Conservation (phyloP, 2,329 filamentous ascomycete species). For the Neopestalotiopsis sp. region DNA sequence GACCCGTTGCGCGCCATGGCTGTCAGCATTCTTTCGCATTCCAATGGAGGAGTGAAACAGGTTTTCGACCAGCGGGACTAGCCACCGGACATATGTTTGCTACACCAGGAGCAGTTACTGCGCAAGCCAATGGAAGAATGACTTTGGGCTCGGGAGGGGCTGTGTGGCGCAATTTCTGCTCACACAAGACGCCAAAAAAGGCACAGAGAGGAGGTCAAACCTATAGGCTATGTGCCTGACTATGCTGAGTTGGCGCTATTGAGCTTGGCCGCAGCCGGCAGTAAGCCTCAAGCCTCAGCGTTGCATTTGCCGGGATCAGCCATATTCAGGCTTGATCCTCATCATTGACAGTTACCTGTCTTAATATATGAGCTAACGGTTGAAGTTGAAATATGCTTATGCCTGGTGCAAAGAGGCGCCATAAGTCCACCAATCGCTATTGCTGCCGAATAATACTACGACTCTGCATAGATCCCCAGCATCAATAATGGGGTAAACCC, state of each 20-base stretch:
- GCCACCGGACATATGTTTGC: not conserved
- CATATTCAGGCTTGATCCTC: not conserved
- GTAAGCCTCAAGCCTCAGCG: constrained; percentile 1
- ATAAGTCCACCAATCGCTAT: constrained; percentile 8
- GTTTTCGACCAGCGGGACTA: not conserved
- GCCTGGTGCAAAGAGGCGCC: not conserved
- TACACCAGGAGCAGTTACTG: not conserved
- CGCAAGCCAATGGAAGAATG: not conserved
- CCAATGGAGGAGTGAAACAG: not conserved
- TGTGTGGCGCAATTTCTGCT: not conserved
- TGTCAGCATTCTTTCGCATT: not conserved
- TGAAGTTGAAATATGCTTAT: constrained; percentile 11
- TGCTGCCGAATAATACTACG: not conserved
- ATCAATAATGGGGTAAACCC: not conserved
- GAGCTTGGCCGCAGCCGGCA: constrained; percentile 6
- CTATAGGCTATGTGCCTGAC: constrained; percentile 1
- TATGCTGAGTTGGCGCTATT: not conserved
- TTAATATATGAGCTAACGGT: not conserved
- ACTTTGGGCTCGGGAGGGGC: not conserved
- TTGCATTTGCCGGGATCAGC: not conserved
- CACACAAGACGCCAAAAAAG: constrained; percentile 1
- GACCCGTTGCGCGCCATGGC: not conserved
- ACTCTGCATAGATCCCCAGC: not conserved
- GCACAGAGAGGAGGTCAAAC: not conserved
- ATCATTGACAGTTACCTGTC: not conserved